Conservation (phyloP, 2,329 filamentous ascomycete species). For the Cryphonectria parasitica region DNA sequence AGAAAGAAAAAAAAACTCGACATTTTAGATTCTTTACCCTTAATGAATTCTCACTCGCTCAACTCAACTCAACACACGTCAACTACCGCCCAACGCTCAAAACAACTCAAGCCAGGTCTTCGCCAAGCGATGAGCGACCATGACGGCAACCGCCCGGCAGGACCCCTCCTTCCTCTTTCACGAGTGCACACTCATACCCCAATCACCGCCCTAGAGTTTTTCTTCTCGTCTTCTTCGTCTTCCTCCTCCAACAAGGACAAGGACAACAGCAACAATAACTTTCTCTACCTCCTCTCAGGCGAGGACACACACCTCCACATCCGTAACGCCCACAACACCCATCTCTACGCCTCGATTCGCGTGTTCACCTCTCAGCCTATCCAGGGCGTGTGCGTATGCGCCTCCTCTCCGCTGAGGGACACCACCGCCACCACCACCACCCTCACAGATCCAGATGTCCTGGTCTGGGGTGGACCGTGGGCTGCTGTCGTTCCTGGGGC, state of each 20-base stretch:
- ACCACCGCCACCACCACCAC: not conserved
- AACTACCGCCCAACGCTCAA: too few species aligned
- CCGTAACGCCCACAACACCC: conserved; percentile 48
- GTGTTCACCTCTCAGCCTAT: conserved; percentile 72
- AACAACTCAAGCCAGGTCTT: not conserved
- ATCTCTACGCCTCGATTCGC: conserved; percentile 46
- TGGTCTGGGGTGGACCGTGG: conserved; percentile 73
- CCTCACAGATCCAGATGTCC: conserved; percentile 37
- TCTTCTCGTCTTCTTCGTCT: conserved; percentile 31
- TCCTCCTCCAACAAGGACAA: conserved; percentile 27
- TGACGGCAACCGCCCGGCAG: conserved; percentile 3
- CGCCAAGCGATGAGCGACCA: conserved; percentile 21
- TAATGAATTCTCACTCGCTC: not conserved
- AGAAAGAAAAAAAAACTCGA: not conserved
- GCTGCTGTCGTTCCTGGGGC: conserved; percentile 49
- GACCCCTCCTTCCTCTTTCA: conserved; percentile 26
- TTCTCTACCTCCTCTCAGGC: conserved; percentile 56
- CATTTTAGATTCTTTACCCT: not conserved
- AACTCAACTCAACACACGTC: not conserved
- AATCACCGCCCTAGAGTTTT: conserved; percentile 64
- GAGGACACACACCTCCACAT: conserved; percentile 63
- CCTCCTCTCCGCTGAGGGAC: conserved; percentile 36
- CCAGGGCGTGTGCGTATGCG: conserved; percentile 66
- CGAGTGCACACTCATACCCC: conserved; percentile 54
- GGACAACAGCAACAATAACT: conserved; percentile 31